These are phyloP conservation scores for Fusarium temperatum DNA, from an alignment of 2,329 filamentous ascomycete species.

Conservation along the genomic window DNA sequence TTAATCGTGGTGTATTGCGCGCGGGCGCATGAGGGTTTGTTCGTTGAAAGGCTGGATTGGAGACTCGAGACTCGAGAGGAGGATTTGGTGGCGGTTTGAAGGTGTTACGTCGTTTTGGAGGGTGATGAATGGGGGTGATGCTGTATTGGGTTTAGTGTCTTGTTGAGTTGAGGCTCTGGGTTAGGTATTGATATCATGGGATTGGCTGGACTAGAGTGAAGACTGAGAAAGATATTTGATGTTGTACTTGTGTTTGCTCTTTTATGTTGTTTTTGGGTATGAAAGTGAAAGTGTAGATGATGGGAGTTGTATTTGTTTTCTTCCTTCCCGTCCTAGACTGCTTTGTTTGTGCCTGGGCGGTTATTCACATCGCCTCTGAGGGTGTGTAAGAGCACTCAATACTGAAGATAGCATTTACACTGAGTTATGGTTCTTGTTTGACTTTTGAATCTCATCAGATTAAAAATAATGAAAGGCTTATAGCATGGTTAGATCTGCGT, in stretches of 20 bases:
- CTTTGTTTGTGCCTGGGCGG: background rate
- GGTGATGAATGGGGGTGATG: conserved; percentile 4
- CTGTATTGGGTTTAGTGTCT: conserved; percentile 21
- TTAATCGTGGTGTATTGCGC: background rate
- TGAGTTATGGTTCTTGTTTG: background rate
- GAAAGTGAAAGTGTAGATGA: background rate
- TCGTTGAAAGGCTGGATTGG: background rate
- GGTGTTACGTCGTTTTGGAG: conserved; percentile 28
- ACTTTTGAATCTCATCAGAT: background rate
- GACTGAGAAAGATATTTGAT: background rate
- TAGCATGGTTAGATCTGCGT: too few relatives aligned
- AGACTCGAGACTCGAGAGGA: background rate
- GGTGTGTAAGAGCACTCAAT: too few relatives aligned
- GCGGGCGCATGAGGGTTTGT: conserved; percentile 20
- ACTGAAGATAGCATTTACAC: background rate
- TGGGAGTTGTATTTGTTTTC: background rate
- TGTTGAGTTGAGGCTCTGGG: conserved; percentile 27
- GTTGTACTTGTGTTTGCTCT: background rate
- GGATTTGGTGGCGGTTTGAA: conserved; percentile 15
- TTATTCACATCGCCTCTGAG: background rate
- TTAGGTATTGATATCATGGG: conserved; percentile 2
- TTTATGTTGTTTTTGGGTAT: background rate
- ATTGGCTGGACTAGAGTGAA: background rate
- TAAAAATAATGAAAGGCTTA: background rate
- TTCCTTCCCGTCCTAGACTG: too few relatives aligned